phyloP scores from a whole-genome alignment of 331 rosid genomes.

The Malus hybrid region DNA sequence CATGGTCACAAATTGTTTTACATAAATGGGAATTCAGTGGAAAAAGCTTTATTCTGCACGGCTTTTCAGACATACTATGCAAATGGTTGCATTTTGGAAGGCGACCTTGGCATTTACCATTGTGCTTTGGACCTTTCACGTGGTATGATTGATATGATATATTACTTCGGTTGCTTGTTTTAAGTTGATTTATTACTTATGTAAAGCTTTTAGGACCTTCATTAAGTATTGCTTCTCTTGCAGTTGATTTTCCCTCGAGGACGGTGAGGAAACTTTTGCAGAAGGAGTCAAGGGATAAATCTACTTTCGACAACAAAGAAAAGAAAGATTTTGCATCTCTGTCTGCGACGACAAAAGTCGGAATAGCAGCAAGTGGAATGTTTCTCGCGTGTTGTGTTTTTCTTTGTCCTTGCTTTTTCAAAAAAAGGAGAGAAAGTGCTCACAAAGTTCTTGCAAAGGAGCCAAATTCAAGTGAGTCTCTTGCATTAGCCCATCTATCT shows the following conservation, averaged over 20 bases:
- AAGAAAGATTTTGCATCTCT: constrained; percentile 11
- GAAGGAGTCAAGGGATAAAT: constrained; percentile 20
- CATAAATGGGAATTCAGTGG: constrained; percentile 49
- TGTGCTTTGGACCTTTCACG: constrained; percentile 36
- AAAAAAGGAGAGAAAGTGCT: constrained; percentile 38
- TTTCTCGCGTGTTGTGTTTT: constrained; percentile 55
- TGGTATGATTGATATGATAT: constrained; percentile 34
- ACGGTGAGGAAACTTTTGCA: constrained; percentile 60
- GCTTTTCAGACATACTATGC: constrained; percentile 43
- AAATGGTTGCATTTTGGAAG: constrained; percentile 48
- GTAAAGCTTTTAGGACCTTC: background rate
- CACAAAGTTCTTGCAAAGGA: constrained; percentile 50
- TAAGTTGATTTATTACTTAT: background rate
- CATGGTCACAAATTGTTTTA: constrained; percentile 43
- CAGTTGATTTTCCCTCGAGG: constrained; percentile 38
- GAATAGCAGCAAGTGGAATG: constrained; percentile 46
- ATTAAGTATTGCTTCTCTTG: constrained; percentile 24
- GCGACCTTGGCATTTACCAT: constrained; percentile 25
- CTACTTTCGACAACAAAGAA: constrained; percentile 4
- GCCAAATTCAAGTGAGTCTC: constrained; percentile 59
- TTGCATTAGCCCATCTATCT: constrained; percentile 1
- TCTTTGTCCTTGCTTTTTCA: constrained; percentile 73
- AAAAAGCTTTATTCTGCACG: constrained; percentile 49
- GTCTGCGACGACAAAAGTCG: constrained; percentile 23
- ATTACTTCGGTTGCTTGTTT: background rate